Conservation (phyloP, 2,329 filamentous ascomycete genomes). For the Cladosporium sp. region DNA sequence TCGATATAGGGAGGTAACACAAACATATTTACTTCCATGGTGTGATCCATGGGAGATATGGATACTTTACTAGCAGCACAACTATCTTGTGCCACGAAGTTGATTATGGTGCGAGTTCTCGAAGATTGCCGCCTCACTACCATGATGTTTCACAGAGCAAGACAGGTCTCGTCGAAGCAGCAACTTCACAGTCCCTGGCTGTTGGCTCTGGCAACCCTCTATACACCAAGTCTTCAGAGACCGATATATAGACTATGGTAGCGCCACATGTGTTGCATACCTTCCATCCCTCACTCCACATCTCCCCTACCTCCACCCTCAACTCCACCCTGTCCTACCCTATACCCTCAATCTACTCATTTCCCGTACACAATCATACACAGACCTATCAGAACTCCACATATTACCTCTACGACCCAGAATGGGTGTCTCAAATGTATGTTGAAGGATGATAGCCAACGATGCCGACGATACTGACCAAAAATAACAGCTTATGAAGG, state of each 20-base stretch:
- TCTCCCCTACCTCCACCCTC: neutral
- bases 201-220: constrained; percentile 5
- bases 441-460: neutral
- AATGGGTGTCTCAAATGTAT: constrained; percentile 5
- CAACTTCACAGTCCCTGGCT: constrained; percentile 2
- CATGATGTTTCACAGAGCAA: neutral
- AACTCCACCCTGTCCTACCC: neutral
- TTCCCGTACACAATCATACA: no score
- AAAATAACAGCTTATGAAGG: constrained; percentile 8
- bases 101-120: neutral
- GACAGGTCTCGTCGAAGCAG: constrained; percentile 13
- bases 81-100: no score
- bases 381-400: neutral
- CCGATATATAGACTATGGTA: neutral
- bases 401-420: neutral
- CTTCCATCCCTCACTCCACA: neutral
- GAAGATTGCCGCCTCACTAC: neutral
- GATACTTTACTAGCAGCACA: no score
- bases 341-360: neutral
- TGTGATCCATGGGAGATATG: no score
- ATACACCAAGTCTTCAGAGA: neutral
- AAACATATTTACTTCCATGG: no score
- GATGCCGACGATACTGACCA: neutral
- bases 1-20: no score
- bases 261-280: neutral